Evolutionary conservation across 352 stramenopile genomes (phyloP).

Genomic region (Phytopythium litorale): DNA sequence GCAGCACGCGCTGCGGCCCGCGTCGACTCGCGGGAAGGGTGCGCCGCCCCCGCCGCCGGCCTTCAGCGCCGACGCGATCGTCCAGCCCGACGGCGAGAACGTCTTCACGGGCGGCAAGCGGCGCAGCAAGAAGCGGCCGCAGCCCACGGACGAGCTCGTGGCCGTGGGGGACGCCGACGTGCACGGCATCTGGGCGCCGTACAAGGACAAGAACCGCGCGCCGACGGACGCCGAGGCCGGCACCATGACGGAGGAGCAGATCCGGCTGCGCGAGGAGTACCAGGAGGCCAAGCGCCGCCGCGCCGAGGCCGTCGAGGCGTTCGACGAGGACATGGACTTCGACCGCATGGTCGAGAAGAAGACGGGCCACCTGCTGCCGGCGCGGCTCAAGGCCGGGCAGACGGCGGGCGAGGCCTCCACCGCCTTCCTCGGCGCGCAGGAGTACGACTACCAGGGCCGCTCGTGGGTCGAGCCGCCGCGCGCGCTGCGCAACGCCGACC

Average conservation of each 20-base stretch:
- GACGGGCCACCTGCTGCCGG: conserved; percentile 63
- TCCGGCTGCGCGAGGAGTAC: conserved; percentile 40
- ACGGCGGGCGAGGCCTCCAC: conserved; percentile 56
- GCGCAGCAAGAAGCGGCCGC: conserved; percentile 35
- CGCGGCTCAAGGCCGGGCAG: conserved; percentile 59
- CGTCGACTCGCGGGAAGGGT: conserved; percentile 11
- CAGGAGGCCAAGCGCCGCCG: conserved; percentile 58
- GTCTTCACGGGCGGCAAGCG: conserved; percentile 40
- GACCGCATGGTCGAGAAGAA: conserved; percentile 89
- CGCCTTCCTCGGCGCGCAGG: conserved; percentile 88
- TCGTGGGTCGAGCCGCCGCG: conserved; percentile 92
- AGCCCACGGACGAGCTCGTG: conserved; percentile 37
- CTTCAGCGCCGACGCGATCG: conserved; percentile 20
- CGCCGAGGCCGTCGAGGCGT: conserved; percentile 42
- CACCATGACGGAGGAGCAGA: conserved; percentile 51
- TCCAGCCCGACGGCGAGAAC: conserved; percentile 17
- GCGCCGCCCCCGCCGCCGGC: conserved; percentile 21
- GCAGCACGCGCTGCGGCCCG: conserved; percentile 19
- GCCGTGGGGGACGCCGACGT: conserved; percentile 40
- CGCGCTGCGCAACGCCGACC: conserved; percentile 68
- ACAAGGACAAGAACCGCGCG: conserved; percentile 35
- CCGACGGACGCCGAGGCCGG: conserved; percentile 48
- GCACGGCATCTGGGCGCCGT: conserved; percentile 66
- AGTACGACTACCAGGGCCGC: conserved; percentile 96
- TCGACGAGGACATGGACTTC: conserved; percentile 84